phyloP scores from a whole-genome alignment of 495 filamentous ascomycete genomes.

The Trichocladium antarcticum region DNA sequence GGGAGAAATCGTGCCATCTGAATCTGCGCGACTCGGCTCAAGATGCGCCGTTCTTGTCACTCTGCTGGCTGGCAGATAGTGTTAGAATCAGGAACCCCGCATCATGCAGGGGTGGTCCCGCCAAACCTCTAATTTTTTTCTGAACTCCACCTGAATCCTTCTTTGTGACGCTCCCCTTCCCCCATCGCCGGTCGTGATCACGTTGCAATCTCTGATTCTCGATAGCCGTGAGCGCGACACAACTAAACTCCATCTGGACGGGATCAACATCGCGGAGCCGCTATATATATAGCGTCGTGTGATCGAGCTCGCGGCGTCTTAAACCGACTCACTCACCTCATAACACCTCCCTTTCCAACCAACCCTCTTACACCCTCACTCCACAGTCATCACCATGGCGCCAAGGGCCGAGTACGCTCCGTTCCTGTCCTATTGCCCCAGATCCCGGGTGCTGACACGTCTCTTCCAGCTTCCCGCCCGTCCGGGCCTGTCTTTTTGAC shows the following conservation, averaged over 20 bases:
- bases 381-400: slow-evolving; percentile 23
- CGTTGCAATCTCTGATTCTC: no score
- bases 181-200: not conserved
- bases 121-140: not conserved
- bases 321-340: no score
- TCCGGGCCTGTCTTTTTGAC: slow-evolving; percentile 93
- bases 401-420: slow-evolving; percentile 33
- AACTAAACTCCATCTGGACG: no score
- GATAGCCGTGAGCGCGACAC: no score
- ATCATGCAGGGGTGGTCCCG: not conserved
- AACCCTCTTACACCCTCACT: slow-evolving; percentile 31
- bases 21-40: no score
- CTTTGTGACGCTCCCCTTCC: not conserved
- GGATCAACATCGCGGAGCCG: no score
- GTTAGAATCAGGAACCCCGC: not conserved
- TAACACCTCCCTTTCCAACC: slow-evolving; percentile 43
- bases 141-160: not conserved
- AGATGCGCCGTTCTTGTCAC: no score
- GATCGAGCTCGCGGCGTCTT: no score
- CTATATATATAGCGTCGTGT: no score
- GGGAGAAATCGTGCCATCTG: not conserved
- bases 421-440: not conserved
- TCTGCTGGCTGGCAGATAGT: not conserved
- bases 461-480: slow-evolving; percentile 52
- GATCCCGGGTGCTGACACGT: not conserved